Percentiles rank a stretch among this genome's conserved stretches.
These are phyloP conservation scores for Rhizopogon hawkerae DNA, from an alignment of 1,284 basidiomycete genomes.

Conservation along the genomic window DNA sequence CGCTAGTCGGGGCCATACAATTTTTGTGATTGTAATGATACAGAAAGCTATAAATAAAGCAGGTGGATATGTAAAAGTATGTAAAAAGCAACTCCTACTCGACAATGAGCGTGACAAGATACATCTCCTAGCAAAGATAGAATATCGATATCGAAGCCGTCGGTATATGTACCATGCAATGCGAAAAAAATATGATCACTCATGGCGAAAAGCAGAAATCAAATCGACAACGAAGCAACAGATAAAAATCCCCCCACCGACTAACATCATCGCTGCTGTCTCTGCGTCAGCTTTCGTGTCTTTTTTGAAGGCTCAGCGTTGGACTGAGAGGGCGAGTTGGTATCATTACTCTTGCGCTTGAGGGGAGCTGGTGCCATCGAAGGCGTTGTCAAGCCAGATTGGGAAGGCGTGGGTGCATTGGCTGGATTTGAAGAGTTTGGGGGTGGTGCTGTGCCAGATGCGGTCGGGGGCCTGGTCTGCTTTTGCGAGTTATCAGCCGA, in stretches of 20 bases:
- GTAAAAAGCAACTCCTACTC: constrained; percentile 22
- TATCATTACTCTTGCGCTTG: constrained; percentile 56
- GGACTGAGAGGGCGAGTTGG: constrained; percentile 43
- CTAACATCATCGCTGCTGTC: constrained; percentile 29
- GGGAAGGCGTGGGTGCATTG: constrained; percentile 32
- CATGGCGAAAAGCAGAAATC: constrained; percentile 14
- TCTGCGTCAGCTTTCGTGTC: constrained; percentile 32
- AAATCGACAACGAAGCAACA: constrained; percentile 19
- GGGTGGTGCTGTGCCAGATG: constrained; percentile 34
- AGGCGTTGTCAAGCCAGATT: constrained; percentile 41
- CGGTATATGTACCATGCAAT: constrained; percentile 15
- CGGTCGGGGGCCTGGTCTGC: constrained; percentile 45
- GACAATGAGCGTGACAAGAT: constrained; percentile 21
- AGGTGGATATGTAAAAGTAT: constrained; percentile 20
- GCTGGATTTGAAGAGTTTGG: constrained; percentile 25
- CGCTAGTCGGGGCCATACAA: not conserved
- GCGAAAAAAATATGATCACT: constrained; percentile 26
- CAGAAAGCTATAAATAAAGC: constrained; percentile 33
- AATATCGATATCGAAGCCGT: constrained; percentile 16
- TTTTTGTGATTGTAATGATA: constrained; percentile 22
- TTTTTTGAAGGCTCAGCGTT: constrained; percentile 41
- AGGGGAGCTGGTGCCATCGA: constrained; percentile 45
- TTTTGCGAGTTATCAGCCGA: constrained; percentile 43
- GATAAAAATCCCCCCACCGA: constrained; percentile 13
- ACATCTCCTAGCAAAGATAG: constrained; percentile 20